phyloP scores from a whole-genome alignment of 495 filamentous ascomycete genomes.

The Podospora comata region DNA sequence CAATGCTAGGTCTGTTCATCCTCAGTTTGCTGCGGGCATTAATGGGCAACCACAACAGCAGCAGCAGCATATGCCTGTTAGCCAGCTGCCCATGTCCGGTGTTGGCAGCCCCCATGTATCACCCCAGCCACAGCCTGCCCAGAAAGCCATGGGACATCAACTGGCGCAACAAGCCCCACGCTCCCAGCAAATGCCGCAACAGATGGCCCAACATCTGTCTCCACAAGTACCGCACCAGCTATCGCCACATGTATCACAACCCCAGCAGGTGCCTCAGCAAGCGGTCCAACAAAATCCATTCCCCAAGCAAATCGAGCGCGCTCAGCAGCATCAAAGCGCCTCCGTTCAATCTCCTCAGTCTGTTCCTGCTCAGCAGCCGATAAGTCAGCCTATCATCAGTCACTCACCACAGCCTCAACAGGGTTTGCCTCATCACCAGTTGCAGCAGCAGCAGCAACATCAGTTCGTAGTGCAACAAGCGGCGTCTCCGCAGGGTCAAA shows the following conservation, averaged over 20 bases:
- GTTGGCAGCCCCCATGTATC: constrained; percentile 18
- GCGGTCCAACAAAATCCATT: constrained; percentile 4
- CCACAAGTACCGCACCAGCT: constrained; percentile 8
- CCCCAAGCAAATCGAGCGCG: constrained; percentile 1
- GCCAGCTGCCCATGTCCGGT: constrained; percentile 16
- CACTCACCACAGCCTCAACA: constrained; percentile 8
- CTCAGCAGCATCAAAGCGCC: constrained; percentile 5
- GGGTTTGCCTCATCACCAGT: constrained; percentile 9
- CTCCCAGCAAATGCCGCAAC: constrained; percentile 7
- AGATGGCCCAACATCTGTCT: neutral
- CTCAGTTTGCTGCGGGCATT: constrained; percentile 15
- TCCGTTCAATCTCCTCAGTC: constrained; percentile 3
- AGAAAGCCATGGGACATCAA: neutral
- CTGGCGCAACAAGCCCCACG: constrained; percentile 24
- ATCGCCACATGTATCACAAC: neutral
- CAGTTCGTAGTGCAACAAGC: constrained; percentile 11
- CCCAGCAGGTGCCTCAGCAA: constrained; percentile 10
- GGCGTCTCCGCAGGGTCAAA: constrained; percentile 14
- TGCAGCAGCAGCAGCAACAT: constrained; percentile 10
- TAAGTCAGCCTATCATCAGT: neutral
- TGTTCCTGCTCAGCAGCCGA: neutral
- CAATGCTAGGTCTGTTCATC: constrained; percentile 17
- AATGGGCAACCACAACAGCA: constrained; percentile 26
- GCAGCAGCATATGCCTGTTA: constrained; percentile 14
- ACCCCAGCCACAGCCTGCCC: constrained; percentile 34